Conservation (phyloP, 2,329 filamentous ascomycete species). For the Thermothelomyces thermophilus region DNA sequence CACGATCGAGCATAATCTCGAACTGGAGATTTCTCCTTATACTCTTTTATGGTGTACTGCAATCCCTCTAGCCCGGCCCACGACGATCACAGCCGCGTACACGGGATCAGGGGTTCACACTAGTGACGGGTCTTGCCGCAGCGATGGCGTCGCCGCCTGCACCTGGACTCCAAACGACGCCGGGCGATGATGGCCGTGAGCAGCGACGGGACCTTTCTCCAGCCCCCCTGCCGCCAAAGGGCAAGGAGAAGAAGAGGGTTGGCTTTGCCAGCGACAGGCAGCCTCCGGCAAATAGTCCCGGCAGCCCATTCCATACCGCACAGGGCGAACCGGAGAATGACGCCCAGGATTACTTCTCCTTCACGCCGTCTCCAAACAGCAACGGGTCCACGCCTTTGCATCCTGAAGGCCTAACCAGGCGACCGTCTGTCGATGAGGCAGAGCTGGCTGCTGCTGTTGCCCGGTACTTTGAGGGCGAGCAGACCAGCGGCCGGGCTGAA, state of each 20-base stretch:
- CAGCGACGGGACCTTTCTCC: background rate
- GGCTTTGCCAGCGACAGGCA: conserved; percentile 24
- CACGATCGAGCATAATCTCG: background rate
- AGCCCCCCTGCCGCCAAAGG: conserved; percentile 12
- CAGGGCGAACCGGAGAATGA: conserved; percentile 13
- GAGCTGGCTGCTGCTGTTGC: conserved; percentile 25
- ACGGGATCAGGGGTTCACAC: background rate
- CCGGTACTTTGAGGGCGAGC: conserved; percentile 23
- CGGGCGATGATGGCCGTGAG: background rate
- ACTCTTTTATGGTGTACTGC: too few species aligned
- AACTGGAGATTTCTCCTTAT: background rate
- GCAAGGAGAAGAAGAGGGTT: conserved; percentile 28
- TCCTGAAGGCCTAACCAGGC: conserved; percentile 9
- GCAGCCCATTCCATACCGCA: conserved; percentile 14
- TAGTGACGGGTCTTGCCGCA: background rate
- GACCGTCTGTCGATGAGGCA: conserved; percentile 26
- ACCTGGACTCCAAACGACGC: background rate
- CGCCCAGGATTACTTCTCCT: conserved; percentile 23
- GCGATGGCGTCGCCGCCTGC: conserved; percentile 17
- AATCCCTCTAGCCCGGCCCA: background rate
- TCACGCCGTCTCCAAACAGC: conserved; percentile 14
- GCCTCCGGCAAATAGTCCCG: conserved; percentile 6
- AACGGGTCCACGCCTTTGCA: conserved; percentile 11
- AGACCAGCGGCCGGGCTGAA: conserved; percentile 8
- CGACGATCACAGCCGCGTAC: background rate